Evolutionary conservation across 1,284 basidiomycete species (phyloP).

Genomic region (Omphalotus olearius): DNA sequence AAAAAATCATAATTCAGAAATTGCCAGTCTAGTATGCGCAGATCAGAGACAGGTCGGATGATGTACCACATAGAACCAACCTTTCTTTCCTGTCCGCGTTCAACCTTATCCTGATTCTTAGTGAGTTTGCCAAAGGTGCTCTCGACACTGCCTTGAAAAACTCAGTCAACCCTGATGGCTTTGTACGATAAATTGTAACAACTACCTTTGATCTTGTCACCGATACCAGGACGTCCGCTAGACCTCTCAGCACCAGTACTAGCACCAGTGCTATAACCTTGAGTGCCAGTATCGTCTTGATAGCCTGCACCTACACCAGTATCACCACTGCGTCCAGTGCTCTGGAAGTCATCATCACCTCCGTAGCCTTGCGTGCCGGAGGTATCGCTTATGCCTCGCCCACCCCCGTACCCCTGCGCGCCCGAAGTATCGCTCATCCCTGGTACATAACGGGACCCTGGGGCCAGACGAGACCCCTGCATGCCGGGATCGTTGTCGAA

Average conservation of each 20-base stretch:
- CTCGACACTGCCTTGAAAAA: constrained; percentile 9
- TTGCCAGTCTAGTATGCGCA: no score
- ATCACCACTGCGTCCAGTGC: not conserved
- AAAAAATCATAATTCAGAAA: no score
- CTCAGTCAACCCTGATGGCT: no score
- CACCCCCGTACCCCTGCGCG: no score
- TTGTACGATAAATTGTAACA: no score
- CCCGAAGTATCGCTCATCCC: no score
- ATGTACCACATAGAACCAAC: constrained; percentile 1
- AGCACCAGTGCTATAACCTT: not conserved
- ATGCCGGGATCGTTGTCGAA: not conserved
- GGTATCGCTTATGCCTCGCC: not conserved
- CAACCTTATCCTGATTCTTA: constrained; percentile 9
- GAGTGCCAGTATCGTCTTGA: not conserved
- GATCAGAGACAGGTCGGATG: no score
- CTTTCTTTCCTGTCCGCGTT: constrained; percentile 15
- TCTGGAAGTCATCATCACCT: not conserved
- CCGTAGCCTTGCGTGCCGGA: not conserved
- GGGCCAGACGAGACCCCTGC: no score
- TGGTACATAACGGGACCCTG: no score
- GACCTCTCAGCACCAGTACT: not conserved
- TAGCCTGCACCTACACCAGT: not conserved
- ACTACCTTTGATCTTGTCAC: constrained; percentile 6
- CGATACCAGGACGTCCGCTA: not conserved
- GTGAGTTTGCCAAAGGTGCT: constrained; percentile 10